phyloP scores from a whole-genome alignment of 2,329 filamentous ascomycete genomes.

The Chaetothyriales sp. region DNA sequence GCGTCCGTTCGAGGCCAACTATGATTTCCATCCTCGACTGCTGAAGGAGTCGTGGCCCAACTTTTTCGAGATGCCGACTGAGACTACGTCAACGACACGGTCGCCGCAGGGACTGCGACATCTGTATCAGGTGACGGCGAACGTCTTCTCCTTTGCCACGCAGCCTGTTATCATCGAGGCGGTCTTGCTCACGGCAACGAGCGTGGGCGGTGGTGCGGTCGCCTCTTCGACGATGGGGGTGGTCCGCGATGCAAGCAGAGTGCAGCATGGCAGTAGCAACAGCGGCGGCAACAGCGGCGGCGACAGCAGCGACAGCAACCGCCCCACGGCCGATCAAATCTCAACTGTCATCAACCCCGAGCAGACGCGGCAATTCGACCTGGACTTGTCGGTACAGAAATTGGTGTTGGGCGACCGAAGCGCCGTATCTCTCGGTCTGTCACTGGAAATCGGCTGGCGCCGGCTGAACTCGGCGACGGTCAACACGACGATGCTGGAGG shows the following conservation, averaged over 20 bases:
- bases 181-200: constrained; percentile 48
- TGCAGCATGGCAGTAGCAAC: constrained; percentile 20
- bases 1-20: constrained; percentile 81
- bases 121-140: constrained; percentile 63
- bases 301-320: constrained; percentile 9
- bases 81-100: constrained; percentile 5
- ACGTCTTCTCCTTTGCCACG: constrained; percentile 60
- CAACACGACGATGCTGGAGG: constrained; percentile 56
- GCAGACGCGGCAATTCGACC: constrained; percentile 57
- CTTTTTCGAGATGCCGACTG: constrained; percentile 45
- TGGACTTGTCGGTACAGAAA: constrained; percentile 64
- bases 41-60: constrained; percentile 74
- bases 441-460: constrained; percentile 64
- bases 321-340: constrained; percentile 3
- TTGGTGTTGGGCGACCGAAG: constrained; percentile 67
- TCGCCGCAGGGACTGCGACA: constrained; percentile 52
- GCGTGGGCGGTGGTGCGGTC: constrained; percentile 47
- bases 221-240: constrained; percentile 33
- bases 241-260: constrained; percentile 17
- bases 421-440: constrained; percentile 59
- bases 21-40: constrained; percentile 68
- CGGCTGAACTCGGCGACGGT: constrained; percentile 34
- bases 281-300: constrained; percentile 9
- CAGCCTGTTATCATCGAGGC: constrained; percentile 50
- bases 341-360: constrained; percentile 43